Evolutionary conservation across 2,329 filamentous ascomycete species (phyloP).

Genomic region (Diplocarpon mali): DNA sequence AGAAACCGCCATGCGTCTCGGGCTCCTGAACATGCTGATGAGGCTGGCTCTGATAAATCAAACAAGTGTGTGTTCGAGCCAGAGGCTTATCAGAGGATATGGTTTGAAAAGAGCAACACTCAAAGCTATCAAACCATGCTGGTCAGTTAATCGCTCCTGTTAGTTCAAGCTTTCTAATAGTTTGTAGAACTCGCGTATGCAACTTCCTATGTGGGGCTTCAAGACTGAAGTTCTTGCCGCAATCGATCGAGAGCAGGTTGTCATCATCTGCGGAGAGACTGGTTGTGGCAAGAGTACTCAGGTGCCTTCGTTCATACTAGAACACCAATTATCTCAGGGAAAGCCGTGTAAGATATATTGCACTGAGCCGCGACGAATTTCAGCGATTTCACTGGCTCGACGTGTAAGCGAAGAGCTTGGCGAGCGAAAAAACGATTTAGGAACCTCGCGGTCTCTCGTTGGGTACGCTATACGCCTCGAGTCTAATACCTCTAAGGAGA

Average conservation of each 20-base stretch:
- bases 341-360: slow-evolving; percentile 86
- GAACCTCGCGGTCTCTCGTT: slow-evolving; percentile 72
- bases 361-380: slow-evolving; percentile 90
- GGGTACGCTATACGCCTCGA: slow-evolving; percentile 93
- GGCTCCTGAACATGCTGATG: slow-evolving; percentile 38
- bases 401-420: slow-evolving; percentile 93
- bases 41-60: slow-evolving; percentile 29
- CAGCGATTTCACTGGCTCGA: slow-evolving; percentile 84
- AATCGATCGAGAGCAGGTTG: slow-evolving; percentile 70
- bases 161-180: slow-evolving; percentile 22
- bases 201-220: slow-evolving; percentile 84
- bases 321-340: slow-evolving; percentile 73
- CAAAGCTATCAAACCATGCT: slow-evolving; percentile 70
- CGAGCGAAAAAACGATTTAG: slow-evolving; percentile 70
- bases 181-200: slow-evolving; percentile 49
- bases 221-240: slow-evolving; percentile 65
- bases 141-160: slow-evolving; percentile 28
- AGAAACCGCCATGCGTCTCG: slow-evolving; percentile 44
- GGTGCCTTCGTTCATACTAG: slow-evolving; percentile 85
- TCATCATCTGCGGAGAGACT: slow-evolving; percentile 93
- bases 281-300: slow-evolving; percentile 97
- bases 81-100: slow-evolving; percentile 43
- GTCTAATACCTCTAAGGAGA: slow-evolving; percentile 71
- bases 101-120: slow-evolving; percentile 45
- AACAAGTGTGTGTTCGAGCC: slow-evolving; percentile 15